phyloP scores from a whole-genome alignment of 73 alveolate species.

The Tetrahymena thermophila region DNA sequence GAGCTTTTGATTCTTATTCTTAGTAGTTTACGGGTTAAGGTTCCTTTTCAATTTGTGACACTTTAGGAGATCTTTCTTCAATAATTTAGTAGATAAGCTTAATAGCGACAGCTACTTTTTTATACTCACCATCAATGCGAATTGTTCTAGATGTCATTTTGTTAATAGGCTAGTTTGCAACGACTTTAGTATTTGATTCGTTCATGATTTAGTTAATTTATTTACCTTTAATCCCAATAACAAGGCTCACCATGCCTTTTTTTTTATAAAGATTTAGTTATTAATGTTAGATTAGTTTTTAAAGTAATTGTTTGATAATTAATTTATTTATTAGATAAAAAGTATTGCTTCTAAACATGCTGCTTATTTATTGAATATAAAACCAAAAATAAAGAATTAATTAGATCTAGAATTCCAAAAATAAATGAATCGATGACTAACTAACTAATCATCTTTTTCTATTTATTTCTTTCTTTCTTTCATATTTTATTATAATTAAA shows the following conservation, averaged over 20 bases:
- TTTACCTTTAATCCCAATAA: neutral
- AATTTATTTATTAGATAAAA: neutral
- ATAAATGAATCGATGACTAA: no score
- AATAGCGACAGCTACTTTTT: neutral
- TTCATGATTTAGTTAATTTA: neutral
- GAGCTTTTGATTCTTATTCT: neutral
- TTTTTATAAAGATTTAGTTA: neutral
- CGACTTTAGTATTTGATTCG: neutral
- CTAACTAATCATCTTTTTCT: no score
- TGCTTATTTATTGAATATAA: no score
- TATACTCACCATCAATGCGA: neutral
- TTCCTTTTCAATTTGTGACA: neutral
- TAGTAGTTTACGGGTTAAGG: neutral
- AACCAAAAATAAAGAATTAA: no score
- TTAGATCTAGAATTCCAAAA: no score
- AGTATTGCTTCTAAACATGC: neutral
- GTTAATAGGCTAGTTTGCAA: neutral
- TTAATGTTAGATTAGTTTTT: neutral
- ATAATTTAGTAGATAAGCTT: neutral
- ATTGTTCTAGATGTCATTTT: neutral
- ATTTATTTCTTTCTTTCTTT: no score
- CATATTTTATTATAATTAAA: no score
- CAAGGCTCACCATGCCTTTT: neutral
- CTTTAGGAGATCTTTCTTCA: neutral
- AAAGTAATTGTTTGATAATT: neutral